Evolutionary conservation across 768 basidiomycete species (phyloP), one percentile per base, ranked within the genome.

Genomic region (Ramaria sp.): DNA sequence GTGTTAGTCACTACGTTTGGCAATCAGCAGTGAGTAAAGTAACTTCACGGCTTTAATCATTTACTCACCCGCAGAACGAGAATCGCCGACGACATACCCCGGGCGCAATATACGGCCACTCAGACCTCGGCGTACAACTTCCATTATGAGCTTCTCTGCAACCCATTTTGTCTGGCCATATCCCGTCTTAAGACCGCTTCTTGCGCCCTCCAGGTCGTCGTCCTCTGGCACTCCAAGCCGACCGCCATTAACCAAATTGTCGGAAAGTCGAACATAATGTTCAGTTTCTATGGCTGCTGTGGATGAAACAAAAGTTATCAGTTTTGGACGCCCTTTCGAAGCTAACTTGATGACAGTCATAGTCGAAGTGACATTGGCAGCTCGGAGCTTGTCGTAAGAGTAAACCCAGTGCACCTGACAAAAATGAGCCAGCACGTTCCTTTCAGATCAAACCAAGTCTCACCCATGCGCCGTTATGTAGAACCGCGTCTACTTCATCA

Each of bases 111-210:
- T 91, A 63, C 88, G 83, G 1, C 92, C 92, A 7, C 74, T 75
- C 59, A 98, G 70, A 1, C 96, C 96, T 39, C 92, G 78, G 62
- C 77, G 82, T 2, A 89, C 92, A 19, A 94, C 96, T 65, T 95
- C 93, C 63, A 91, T 86, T 31, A 99, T 72, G 7, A 99, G 70
- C 68, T 92, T 95, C 70, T 99, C 96, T 1, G 91, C 88, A 0
- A 99, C 96, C 96, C 96, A 99, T 71, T 99, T 99, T 37, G 83
- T 86, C 73, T 99, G 96, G 5, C 95, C 93, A 68, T 99, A 99
- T 0, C 96, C 96, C 0, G 89, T 89, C 68, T 87, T 87, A 52
- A 98, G 75, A 1, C 80, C 74, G 0, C 68, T 68, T 60, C 81
- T 78, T 0, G 92, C 89, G 6, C 87, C 92, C 64, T 95, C 92